Base-by-base conservation (phyloP, 2,329 filamentous ascomycete genomes). In the Exophiala sideris region DNA sequence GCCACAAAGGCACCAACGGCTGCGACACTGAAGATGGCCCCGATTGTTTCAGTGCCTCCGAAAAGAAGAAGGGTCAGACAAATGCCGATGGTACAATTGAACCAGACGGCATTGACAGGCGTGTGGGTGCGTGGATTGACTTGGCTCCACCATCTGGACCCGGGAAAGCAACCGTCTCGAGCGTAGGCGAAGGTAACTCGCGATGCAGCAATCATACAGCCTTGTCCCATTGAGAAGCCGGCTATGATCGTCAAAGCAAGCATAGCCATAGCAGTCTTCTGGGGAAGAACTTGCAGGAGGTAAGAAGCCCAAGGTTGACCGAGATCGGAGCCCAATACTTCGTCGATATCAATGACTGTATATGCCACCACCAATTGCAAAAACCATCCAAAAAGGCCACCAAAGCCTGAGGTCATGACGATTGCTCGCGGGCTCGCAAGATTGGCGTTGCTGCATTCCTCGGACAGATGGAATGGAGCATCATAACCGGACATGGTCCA, bases 321-420 rank as follows among this genome's bases (percentile, higher is more conserved):
- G 3, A 87, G 73, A 9, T 84, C 78, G 2, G 82, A 85, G 12
- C 77, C 70, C 11, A 89, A 72, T 1, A 82, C 81, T 1, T 67
- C 76, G 0, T 73, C 70, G 56, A 89, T 85, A 64, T 85, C 81
- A 44, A 82, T 75, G 29, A 88, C 83, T 0, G 86, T 89, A 68
- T 89, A 89, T 10, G 85, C 85, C 45, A 88, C 84, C 0, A 88
- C 83, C 8, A 88, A 74, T 66, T 89, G 86, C n/a, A 90, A 70
- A 61, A 87, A 82, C 82, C 86, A 90, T 42, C 87, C 87, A 57
- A 87, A 76, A 2, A 85, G 57, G 1, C 86, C 86, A 5, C 87
- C 87, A 2, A 85, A 74, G 1, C 73, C 80, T 1, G 83, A 83
- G 0, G 87, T 89, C 65, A 89, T 73, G 35, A 88, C 81, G 48